Conservation (phyloP, 2,329 filamentous ascomycete species). For the Hymenoscyphus linearis region DNA sequence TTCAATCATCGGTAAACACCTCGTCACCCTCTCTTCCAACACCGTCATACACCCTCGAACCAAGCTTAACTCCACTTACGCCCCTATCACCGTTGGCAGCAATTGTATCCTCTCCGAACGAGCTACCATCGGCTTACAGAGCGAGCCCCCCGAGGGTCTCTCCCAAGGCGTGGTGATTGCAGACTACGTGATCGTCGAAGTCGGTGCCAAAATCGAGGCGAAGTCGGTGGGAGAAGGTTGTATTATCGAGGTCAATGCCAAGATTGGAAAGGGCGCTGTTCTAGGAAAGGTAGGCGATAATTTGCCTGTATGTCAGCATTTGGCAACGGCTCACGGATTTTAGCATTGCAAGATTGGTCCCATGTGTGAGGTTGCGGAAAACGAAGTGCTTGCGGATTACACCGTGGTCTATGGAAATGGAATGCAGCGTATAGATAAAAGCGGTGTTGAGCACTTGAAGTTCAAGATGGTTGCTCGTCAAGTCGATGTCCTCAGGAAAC, state of each 20-base stretch:
- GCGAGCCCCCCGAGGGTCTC: constrained; percentile 19
- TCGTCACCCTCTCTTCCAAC: constrained; percentile 72
- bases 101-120: constrained; percentile 78
- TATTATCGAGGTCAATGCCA: constrained; percentile 55
- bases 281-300: constrained; percentile 52
- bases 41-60: constrained; percentile 83
- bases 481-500: constrained; percentile 59
- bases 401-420: constrained; percentile 67
- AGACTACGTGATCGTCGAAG: constrained; percentile 59
- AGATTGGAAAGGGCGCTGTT: constrained; percentile 53
- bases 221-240: constrained; percentile 46
- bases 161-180: constrained; percentile 42
- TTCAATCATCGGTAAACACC: constrained; percentile 63
- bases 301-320: not conserved
- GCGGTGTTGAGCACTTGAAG: constrained; percentile 57
- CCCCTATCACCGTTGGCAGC: constrained; percentile 74
- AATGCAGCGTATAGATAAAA: constrained; percentile 50
- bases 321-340: constrained; percentile 17
- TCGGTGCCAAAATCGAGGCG: constrained; percentile 54
- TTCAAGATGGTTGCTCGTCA: constrained; percentile 61
- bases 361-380: constrained; percentile 52
- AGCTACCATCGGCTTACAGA: constrained; percentile 47
- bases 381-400: constrained; percentile 57
- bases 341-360: constrained; percentile 68
- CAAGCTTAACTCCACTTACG: constrained; percentile 70